These are phyloP conservation scores for Cyclotella sp. DNA, from an alignment of 108 stramenopile species.

Conservation along the genomic window DNA sequence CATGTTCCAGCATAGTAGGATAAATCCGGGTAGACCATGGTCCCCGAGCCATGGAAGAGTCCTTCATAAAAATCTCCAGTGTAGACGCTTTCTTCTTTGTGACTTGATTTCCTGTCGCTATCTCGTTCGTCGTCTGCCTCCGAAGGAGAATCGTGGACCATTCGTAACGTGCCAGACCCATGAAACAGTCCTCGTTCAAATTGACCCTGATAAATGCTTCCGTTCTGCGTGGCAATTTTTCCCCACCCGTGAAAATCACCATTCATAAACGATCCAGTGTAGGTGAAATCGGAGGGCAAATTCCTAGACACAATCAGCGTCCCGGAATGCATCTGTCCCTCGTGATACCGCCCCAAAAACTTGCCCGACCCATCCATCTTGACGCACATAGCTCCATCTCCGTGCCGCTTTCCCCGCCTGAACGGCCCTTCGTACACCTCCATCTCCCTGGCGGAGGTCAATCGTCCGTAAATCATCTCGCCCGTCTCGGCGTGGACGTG, in stretches of 20 bases:
- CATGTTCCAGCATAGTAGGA: conserved; percentile 31
- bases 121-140: neutral
- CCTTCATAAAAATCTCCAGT: conserved; percentile 39
- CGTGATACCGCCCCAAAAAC: conserved; percentile 47
- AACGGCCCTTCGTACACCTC: conserved; percentile 58
- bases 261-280: conserved; percentile 40
- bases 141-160: neutral
- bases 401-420: conserved; percentile 36
- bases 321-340: conserved; percentile 39
- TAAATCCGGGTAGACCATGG: conserved; percentile 25
- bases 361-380: conserved; percentile 51
- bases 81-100: conserved; percentile 34
- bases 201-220: conserved; percentile 44
- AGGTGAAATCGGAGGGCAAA: conserved; percentile 28
- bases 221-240: conserved; percentile 34
- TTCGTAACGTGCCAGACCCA: conserved; percentile 29
- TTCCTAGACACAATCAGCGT: conserved; percentile 28
- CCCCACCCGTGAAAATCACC: conserved; percentile 49
- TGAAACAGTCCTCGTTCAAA: conserved; percentile 38
- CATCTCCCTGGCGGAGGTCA: conserved; percentile 36
- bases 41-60: conserved; percentile 42
- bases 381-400: conserved; percentile 34
- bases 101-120: neutral
- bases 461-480: conserved; percentile 36
- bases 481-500: conserved; percentile 30